Evolutionary conservation across 2,329 filamentous ascomycete species (phyloP), one percentile per base, ranked within the genome.

Genomic region (Botrytis paeoniae): DNA sequence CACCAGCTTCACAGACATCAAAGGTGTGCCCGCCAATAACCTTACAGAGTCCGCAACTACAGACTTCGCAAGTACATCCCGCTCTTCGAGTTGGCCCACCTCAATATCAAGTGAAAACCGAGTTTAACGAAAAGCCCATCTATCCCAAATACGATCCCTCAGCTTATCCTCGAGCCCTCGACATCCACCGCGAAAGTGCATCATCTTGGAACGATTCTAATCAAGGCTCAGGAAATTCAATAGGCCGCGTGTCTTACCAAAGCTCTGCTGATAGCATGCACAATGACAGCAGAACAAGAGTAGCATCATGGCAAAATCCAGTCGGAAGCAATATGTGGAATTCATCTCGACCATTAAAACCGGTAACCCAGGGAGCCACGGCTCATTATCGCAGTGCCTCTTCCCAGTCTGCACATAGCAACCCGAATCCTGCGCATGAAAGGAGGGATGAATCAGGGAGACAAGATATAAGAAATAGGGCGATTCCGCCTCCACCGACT

Each of bases 191-290:
- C 57, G 62, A 68, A 41, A 68, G 48, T 32, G 62, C 70, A 32
- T 22, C 54, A 16, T 72, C 70, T 20, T 72, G 70, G 70, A 54
- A 72, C 16, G 62, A 39, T 29, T 59, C 70, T 29, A 60, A 48
- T 16, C 62, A 68, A 10, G 18, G 37, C 18, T 18, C 37, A 10
- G 51, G 25, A 68, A 39, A 12, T 37, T 29, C 70, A 1, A 66
- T 10, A 18, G 37, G 39, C 39, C 48, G n/a, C 14, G 48, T 32
- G 22, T 69, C 62, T 43, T 39, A 48, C 43, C 70, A 68, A 45
- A 39, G 3, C n/a, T 60, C 70, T 41, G 29, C n/a, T 10, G 41
- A 48, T 25, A 32, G 4, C 39, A 48, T 39, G 25, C 70, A 43
- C 12, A 20, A 68, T 45, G 32, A n/a, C n/a, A 41, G 45, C 14